A percentile compares a stretch with the other conserved stretches of the same genome.
These are phyloP conservation scores for Phytophthora vignae DNA, from an alignment of 352 stramenopile species.

Conservation along the genomic window DNA sequence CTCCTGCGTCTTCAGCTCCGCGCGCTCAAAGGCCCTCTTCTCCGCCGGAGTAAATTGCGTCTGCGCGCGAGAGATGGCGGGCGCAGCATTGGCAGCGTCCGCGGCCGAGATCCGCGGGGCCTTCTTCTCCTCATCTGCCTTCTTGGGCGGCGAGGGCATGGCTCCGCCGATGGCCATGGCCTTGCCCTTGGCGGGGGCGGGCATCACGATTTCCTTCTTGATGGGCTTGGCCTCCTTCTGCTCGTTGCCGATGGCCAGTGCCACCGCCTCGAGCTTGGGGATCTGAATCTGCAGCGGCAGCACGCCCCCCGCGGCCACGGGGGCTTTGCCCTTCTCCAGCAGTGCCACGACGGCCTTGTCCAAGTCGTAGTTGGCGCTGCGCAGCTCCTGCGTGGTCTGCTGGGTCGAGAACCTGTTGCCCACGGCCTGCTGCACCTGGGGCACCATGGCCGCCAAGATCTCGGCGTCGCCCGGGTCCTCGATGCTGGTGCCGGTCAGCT, in stretches of 20 bases:
- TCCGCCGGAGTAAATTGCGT: slow-evolving; percentile 66
- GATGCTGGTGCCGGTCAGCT: not conserved
- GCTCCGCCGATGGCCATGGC: slow-evolving; percentile 53
- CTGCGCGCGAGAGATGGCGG: slow-evolving; percentile 36
- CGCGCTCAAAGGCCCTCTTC: slow-evolving; percentile 72
- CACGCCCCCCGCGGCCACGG: slow-evolving; percentile 29
- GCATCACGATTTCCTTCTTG: slow-evolving; percentile 43
- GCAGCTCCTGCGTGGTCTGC: slow-evolving; percentile 77
- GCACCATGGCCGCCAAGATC: slow-evolving; percentile 63
- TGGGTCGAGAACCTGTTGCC: slow-evolving; percentile 60
- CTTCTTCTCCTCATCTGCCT: slow-evolving; percentile 29
- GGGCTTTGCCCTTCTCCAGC: slow-evolving; percentile 76
- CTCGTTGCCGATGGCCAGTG: slow-evolving; percentile 55
- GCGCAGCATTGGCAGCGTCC: slow-evolving; percentile 35
- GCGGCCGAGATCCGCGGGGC: slow-evolving; percentile 30
- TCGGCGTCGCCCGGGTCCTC: slow-evolving; percentile 60
- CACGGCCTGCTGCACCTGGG: slow-evolving; percentile 61
- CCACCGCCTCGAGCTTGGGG: slow-evolving; percentile 67
- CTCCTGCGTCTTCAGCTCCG: slow-evolving; percentile 76
- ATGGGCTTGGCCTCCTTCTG: slow-evolving; percentile 16
- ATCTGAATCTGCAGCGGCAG: slow-evolving; percentile 76
- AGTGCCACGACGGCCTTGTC: slow-evolving; percentile 79
- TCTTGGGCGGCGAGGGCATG: slow-evolving; percentile 8
- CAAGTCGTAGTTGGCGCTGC: slow-evolving; percentile 79
- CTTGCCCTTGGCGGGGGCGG: slow-evolving; percentile 52